A percentile compares a stretch with the other conserved stretches of the same genome.
These are phyloP conservation scores for Boletus insuetus DNA, from an alignment of 768 basidiomycete genomes.

Conservation along the genomic window DNA sequence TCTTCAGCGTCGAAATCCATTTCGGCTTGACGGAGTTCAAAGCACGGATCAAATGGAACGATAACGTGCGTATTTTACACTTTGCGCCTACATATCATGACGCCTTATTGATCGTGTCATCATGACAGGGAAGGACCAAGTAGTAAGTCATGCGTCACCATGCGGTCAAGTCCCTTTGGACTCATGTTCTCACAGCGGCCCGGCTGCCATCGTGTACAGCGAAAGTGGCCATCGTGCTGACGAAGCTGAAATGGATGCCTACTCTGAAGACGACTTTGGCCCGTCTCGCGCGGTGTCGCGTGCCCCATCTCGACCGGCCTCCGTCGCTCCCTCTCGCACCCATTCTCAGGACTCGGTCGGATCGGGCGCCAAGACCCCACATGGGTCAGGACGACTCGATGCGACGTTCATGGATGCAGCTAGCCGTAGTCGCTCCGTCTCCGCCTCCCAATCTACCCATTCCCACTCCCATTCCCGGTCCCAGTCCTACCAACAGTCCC, in stretches of 20 bases:
- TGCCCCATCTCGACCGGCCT: slow-evolving; percentile 41
- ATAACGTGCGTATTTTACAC: slow-evolving; percentile 50
- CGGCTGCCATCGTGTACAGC: slow-evolving; percentile 78
- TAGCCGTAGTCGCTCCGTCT: slow-evolving; percentile 26
- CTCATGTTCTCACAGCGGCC: slow-evolving; percentile 50
- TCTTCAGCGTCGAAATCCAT: slow-evolving; percentile 82
- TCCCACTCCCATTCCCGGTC: slow-evolving; percentile 11
- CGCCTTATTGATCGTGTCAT: slow-evolving; percentile 1
- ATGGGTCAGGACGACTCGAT: slow-evolving; percentile 28
- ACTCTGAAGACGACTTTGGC: slow-evolving; percentile 60
- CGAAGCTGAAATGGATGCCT: slow-evolving; percentile 66
- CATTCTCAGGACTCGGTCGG: slow-evolving; percentile 47
- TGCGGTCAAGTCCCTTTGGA: background rate
- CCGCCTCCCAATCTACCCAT: slow-evolving; percentile 19
- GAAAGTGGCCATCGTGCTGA: slow-evolving; percentile 73
- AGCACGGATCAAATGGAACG: slow-evolving; percentile 79
- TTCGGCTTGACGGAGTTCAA: slow-evolving; percentile 82
- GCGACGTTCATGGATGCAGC: slow-evolving; percentile 27
- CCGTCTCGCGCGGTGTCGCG: slow-evolving; percentile 32
- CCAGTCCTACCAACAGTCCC: slow-evolving; percentile 1
- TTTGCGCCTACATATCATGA: background rate
- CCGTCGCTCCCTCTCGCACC: slow-evolving; percentile 51
- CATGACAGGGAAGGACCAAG: slow-evolving; percentile 57
- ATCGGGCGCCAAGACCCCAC: slow-evolving; percentile 32
- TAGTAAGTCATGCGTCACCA: slow-evolving; percentile 49